These are phyloP conservation scores for Leucogyrophana mollusca DNA, from an alignment of 768 basidiomycete species.

Conservation along the genomic window DNA sequence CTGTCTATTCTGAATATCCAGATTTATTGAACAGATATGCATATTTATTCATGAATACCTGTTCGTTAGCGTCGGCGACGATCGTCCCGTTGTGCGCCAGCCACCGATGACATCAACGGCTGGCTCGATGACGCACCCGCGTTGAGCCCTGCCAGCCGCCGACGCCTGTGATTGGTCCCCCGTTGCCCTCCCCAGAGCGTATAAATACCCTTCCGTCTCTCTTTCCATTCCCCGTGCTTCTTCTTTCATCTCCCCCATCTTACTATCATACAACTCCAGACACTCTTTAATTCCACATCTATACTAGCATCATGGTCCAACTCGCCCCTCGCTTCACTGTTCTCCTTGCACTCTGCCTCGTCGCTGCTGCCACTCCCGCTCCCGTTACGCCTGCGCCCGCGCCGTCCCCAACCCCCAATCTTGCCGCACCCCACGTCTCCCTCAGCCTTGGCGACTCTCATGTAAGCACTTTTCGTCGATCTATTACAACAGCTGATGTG, in stretches of 20 bases:
- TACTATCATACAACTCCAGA: constrained; percentile 10
- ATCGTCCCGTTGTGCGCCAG: neutral
- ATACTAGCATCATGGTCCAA: constrained; percentile 26
- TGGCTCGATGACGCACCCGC: too few species aligned
- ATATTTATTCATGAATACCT: neutral
- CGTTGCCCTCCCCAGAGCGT: constrained; percentile 12
- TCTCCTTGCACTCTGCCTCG: constrained; percentile 27
- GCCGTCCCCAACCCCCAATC: neutral
- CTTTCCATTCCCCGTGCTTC: constrained; percentile 1
- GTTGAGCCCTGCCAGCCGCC: neutral
- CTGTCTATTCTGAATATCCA: too few species aligned
- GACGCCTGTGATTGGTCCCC: neutral
- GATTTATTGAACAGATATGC: too few species aligned
- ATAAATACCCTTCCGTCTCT: constrained; percentile 12
- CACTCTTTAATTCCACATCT: constrained; percentile 24
- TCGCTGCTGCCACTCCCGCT: constrained; percentile 12
- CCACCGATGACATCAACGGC: constrained; percentile 1
- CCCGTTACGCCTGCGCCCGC: neutral
- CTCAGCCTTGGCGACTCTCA: neutral
- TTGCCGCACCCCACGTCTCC: neutral
- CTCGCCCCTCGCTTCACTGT: constrained; percentile 25
- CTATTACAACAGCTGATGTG: too few species aligned
- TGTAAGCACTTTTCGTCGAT: neutral
- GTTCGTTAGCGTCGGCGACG: neutral
- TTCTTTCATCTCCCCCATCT: constrained; percentile 7